Conservation (phyloP, 2,329 filamentous ascomycete species). For the Aspergillus novofumigatus region DNA sequence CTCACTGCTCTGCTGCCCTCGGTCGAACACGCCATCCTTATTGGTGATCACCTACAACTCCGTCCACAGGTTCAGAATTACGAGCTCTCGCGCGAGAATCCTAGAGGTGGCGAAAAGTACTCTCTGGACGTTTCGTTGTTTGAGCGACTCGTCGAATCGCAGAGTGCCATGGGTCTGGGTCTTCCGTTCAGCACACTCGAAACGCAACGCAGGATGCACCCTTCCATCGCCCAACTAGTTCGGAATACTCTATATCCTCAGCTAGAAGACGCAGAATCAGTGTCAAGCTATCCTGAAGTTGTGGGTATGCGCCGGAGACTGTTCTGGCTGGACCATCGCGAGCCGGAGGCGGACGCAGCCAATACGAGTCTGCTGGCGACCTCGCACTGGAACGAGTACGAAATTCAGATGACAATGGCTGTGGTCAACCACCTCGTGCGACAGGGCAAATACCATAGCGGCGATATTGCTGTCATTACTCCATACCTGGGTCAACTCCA, state of each 20-base stretch:
- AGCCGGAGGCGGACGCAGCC: constrained; percentile 35
- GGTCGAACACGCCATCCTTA: constrained; percentile 38
- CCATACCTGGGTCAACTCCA: constrained; percentile 54
- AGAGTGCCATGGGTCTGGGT: constrained; percentile 9
- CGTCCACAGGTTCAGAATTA: constrained; percentile 39
- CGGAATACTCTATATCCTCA: constrained; percentile 54
- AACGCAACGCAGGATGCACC: constrained; percentile 63
- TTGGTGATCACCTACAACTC: constrained; percentile 34
- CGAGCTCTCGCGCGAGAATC: constrained; percentile 31
- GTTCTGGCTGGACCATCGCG: constrained; percentile 51
- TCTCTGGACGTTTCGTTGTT: constrained; percentile 50
- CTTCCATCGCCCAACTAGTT: constrained; percentile 57
- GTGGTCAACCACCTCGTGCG: constrained; percentile 62
- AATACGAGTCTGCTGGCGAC: constrained; percentile 24
- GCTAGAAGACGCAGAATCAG: constrained; percentile 48
- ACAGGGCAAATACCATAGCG: constrained; percentile 57
- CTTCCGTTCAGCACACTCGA: constrained; percentile 46
- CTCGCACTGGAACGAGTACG: constrained; percentile 49
- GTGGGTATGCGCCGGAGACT: constrained; percentile 46
- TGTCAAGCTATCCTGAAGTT: constrained; percentile 39
- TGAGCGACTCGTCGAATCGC: constrained; percentile 44
- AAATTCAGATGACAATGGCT: constrained; percentile 60
- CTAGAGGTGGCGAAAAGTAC: constrained; percentile 35
- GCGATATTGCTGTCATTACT: constrained; percentile 68
- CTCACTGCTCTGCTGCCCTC: constrained; percentile 36